Percentiles rank a stretch among this genome's conserved stretches.
These are phyloP conservation scores for Exutisphaerella laricina DNA, from an alignment of 2,329 filamentous ascomycete species.

Conservation along the genomic window DNA sequence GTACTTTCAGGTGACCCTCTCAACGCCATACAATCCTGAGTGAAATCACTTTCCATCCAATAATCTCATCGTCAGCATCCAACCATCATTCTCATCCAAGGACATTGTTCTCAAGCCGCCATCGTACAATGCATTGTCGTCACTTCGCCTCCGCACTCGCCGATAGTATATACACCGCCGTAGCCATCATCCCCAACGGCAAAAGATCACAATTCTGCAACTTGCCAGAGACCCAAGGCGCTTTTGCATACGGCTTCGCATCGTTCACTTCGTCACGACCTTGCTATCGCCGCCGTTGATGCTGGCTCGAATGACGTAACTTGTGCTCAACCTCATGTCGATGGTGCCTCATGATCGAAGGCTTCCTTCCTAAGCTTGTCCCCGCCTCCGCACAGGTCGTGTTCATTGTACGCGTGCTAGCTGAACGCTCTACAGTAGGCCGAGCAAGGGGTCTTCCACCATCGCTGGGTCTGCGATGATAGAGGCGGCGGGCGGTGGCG, in stretches of 20 bases:
- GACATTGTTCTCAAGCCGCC: no score
- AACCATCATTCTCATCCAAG: no score
- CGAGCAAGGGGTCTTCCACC: slow-evolving; percentile 3
- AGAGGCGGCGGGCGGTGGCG: slow-evolving; percentile 18
- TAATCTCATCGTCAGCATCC: no score
- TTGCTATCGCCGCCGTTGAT: background rate
- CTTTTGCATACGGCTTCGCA: background rate
- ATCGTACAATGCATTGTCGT: no score
- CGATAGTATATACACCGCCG: background rate
- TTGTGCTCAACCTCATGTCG: background rate
- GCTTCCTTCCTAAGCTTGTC: slow-evolving; percentile 1
- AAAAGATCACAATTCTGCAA: slow-evolving; percentile 1
- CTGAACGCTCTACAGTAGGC: background rate
- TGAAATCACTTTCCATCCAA: no score
- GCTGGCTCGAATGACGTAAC: no score
- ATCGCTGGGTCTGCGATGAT: slow-evolving; percentile 7
- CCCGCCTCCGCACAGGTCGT: slow-evolving; percentile 7
- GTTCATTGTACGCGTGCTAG: slow-evolving; percentile 4
- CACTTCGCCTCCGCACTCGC: background rate
- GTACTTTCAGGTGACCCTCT: no score
- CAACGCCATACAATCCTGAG: no score
- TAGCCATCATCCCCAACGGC: background rate
- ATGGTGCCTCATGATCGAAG: no score
- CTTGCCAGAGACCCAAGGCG: background rate
- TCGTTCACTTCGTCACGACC: slow-evolving; percentile 1